phyloP scores from a whole-genome alignment of 208 protist genomes.

The Leishmania gerbilli region DNA sequence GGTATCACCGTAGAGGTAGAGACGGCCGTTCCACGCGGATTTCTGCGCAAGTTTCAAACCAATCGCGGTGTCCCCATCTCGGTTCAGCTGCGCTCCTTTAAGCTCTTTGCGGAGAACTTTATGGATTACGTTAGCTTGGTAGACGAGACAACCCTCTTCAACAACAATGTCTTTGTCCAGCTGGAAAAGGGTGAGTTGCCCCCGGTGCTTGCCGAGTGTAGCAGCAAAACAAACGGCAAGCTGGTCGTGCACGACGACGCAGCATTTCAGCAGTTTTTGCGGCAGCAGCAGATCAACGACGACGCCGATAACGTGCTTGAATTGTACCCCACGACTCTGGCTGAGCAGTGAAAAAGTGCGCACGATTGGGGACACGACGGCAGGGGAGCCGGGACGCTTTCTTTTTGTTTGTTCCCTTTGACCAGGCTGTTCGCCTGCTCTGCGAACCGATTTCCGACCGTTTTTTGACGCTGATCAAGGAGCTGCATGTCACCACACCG shows the following conservation, averaged over 20 bases:
- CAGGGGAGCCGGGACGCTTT: neutral
- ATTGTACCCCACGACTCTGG: constrained; percentile 40
- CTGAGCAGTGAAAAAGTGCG: neutral
- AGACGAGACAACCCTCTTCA: constrained; percentile 76
- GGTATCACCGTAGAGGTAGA: constrained; percentile 89
- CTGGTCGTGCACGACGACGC: constrained; percentile 62
- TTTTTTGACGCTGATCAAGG: too few species aligned
- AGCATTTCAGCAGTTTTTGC: constrained; percentile 71
- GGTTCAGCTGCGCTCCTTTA: constrained; percentile 85
- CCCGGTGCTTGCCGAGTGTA: constrained; percentile 66
- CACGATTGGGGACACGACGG: too few species aligned
- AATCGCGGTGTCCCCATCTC: constrained; percentile 80
- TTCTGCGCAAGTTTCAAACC: constrained; percentile 83
- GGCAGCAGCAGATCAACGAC: constrained; percentile 67
- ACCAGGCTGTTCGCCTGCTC: too few species aligned
- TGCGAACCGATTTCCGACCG: too few species aligned
- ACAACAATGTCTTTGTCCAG: constrained; percentile 89
- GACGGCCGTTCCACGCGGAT: constrained; percentile 82
- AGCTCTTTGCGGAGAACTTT: constrained; percentile 86
- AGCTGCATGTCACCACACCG: too few species aligned
- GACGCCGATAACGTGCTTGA: constrained; percentile 67
- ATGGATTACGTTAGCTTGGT: constrained; percentile 55
- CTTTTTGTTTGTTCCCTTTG: neutral
- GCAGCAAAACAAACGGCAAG: constrained; percentile 20
- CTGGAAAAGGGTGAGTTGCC: constrained; percentile 83